phyloP scores from a whole-genome alignment of 1,284 basidiomycete genomes.

The Ganoderma resinaceum region DNA sequence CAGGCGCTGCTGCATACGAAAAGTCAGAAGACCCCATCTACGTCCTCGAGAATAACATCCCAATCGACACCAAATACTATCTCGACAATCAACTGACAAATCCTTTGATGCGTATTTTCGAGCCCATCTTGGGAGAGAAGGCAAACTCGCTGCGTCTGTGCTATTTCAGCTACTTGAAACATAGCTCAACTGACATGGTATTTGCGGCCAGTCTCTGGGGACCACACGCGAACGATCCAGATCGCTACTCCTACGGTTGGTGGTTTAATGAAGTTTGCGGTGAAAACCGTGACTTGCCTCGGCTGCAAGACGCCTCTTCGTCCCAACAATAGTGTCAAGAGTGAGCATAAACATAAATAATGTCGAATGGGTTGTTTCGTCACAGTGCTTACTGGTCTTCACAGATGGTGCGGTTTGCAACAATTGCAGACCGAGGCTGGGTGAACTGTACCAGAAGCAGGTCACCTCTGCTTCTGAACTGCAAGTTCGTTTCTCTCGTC shows the following conservation, averaged over 20 bases:
- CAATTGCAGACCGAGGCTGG: constrained; percentile 85
- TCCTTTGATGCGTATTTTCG: constrained; percentile 95
- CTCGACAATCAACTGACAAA: constrained; percentile 97
- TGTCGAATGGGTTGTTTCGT: constrained; percentile 6
- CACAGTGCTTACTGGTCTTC: constrained; percentile 3
- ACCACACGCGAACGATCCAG: constrained; percentile 92
- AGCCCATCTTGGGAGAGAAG: constrained; percentile 94
- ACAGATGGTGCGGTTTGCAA: constrained; percentile 91
- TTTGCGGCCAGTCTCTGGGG: constrained; percentile 78
- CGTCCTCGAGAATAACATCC: constrained; percentile 95
- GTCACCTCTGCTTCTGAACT: constrained; percentile 72
- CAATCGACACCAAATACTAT: constrained; percentile 97
- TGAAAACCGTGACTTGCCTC: constrained; percentile 91
- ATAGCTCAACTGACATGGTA: constrained; percentile 8
- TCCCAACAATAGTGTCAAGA: constrained; percentile 71
- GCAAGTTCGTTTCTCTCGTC: constrained; percentile 89
- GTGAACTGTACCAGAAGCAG: constrained; percentile 93
- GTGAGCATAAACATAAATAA: constrained; percentile 55
- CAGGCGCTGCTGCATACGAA: constrained; percentile 96
- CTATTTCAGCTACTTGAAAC: not conserved
- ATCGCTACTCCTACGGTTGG: constrained; percentile 95
- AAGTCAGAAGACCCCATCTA: constrained; percentile 97
- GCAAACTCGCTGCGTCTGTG: constrained; percentile 81
- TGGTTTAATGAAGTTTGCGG: constrained; percentile 96
- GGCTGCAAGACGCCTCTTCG: constrained; percentile 91